Percentiles rank a stretch among this genome's conserved stretches.
Evolutionary conservation across 805 yeast genomes (phyloP).

Genomic region (Ogataea methylovora): DNA sequence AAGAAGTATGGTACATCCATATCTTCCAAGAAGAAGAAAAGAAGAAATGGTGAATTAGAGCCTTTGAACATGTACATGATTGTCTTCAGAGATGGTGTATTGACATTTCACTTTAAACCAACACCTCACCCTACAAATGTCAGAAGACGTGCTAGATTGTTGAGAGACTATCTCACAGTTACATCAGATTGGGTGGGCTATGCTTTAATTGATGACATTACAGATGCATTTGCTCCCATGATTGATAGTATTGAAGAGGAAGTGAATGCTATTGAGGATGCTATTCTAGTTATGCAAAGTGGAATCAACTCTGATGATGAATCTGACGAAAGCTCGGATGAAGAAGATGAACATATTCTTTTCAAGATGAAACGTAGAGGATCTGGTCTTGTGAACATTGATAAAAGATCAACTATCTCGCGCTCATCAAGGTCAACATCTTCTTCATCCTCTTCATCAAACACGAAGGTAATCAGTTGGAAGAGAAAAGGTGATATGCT

Average conservation of each 20-base stretch:
- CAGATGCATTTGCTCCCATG: slow-evolving; percentile 97
- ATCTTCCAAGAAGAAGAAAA: slow-evolving; percentile 13
- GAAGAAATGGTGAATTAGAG: slow-evolving; percentile 51
- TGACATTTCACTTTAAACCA: slow-evolving; percentile 90
- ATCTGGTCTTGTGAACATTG: slow-evolving; percentile 13
- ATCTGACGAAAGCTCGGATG: slow-evolving; percentile 32
- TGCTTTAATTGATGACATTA: slow-evolving; percentile 92
- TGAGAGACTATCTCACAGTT: slow-evolving; percentile 82
- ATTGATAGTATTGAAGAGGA: slow-evolving; percentile 91
- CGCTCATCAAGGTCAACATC: slow-evolving; percentile 11
- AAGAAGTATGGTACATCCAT: slow-evolving; percentile 8
- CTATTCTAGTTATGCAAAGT: slow-evolving; percentile 81
- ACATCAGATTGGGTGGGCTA: slow-evolving; percentile 96
- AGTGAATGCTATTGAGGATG: slow-evolving; percentile 90
- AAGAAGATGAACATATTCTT: slow-evolving; percentile 25
- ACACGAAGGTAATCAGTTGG: slow-evolving; percentile 57
- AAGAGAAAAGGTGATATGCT: slow-evolving; percentile 91
- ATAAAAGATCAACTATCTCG: slow-evolving; percentile 13
- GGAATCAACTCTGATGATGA: slow-evolving; percentile 40
- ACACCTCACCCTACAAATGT: slow-evolving; percentile 97
- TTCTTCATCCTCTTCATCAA: slow-evolving; percentile 27
- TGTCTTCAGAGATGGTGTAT: slow-evolving; percentile 84
- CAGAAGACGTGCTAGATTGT: slow-evolving; percentile 81
- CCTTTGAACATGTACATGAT: slow-evolving; percentile 91
- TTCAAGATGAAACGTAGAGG: slow-evolving; percentile 20